Conservation (phyloP, 192 early-diverging fungal species). For the Podila epigama region DNA sequence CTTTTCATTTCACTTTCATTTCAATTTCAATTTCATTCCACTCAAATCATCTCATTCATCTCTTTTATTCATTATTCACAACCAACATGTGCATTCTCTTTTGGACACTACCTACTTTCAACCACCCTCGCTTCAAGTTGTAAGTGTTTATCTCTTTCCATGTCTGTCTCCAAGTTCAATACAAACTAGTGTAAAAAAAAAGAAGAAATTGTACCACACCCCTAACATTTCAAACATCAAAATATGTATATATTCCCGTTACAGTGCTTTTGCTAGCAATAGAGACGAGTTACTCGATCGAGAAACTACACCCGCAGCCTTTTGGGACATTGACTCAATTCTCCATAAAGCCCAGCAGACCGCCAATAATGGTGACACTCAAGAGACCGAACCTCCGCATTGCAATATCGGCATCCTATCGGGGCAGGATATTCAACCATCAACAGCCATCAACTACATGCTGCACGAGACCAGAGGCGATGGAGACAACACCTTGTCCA, state of each 20-base stretch:
- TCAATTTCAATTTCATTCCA: background rate
- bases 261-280: constrained; percentile 59
- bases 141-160: background rate
- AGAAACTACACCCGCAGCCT: constrained; percentile 44
- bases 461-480: constrained; percentile 9
- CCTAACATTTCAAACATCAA: no score
- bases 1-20: background rate
- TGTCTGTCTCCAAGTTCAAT: background rate
- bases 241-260: no score
- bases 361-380: background rate
- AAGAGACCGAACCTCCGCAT: background rate
- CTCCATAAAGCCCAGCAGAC: constrained; percentile 5
- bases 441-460: constrained; percentile 13
- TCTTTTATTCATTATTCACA: background rate
- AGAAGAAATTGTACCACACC: no score
- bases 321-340: constrained; percentile 50
- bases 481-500: background rate
- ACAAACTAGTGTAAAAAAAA: no score
- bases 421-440: constrained; percentile 50
- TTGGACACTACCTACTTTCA: constrained; percentile 41
- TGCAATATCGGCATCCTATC: constrained; percentile 39
- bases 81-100: constrained; percentile 41
- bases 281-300: constrained; percentile 56
- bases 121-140: constrained; percentile 50
- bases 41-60: background rate